phyloP scores from a whole-genome alignment of 169 alveolate species.

The Plasmodium chabaudi region DNA sequence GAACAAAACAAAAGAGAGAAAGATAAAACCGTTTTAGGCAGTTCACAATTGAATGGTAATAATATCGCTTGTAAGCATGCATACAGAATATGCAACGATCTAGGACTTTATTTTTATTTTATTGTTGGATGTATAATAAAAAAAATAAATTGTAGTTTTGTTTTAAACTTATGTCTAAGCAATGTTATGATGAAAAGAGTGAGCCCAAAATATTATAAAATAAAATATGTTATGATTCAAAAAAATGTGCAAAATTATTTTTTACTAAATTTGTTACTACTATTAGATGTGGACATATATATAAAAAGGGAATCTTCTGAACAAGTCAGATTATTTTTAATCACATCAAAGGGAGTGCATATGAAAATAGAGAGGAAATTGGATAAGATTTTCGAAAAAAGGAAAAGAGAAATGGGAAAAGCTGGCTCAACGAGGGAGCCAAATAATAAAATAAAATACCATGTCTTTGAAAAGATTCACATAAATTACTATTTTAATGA shows the following conservation, averaged over 20 bases:
- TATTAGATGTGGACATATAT: constrained; percentile 24
- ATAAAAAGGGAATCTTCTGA: not conserved
- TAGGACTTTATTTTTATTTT: constrained; percentile 33
- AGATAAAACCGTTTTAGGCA: not conserved
- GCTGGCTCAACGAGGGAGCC: no score
- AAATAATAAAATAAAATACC: constrained; percentile 3
- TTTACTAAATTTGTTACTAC: constrained; percentile 26
- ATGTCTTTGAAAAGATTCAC: constrained; percentile 12
- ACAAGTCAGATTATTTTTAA: not conserved
- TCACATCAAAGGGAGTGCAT: not conserved
- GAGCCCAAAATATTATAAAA: not conserved
- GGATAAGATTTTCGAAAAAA: not conserved
- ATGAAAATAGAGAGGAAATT: not conserved
- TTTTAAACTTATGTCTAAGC: constrained; percentile 3
- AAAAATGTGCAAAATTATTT: constrained; percentile 14
- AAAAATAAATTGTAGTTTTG: constrained; percentile 15
- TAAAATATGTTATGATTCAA: constrained; percentile 6
- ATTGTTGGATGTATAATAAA: constrained; percentile 34
- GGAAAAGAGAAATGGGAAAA: not conserved
- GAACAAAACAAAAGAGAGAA: not conserved
- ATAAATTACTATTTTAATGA: not conserved
- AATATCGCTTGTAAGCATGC: not conserved
- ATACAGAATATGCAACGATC: constrained; percentile 22
- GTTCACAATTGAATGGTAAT: not conserved
- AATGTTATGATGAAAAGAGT: not conserved